phyloP scores from a whole-genome alignment of 257 asterid genomes.

The Avicennia marina region DNA sequence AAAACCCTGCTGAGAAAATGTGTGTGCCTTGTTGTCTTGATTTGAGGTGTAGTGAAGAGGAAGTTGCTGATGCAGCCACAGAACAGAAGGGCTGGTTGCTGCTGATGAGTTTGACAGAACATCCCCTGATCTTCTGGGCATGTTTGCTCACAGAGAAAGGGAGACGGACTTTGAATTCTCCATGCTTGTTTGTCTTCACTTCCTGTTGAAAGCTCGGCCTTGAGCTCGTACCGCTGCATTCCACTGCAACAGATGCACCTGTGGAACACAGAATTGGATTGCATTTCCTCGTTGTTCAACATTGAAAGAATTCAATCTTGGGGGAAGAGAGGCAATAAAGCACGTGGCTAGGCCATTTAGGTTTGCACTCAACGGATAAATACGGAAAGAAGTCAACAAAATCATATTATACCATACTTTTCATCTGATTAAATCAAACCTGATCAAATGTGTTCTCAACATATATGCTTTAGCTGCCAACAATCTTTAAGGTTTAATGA shows the following conservation, averaged over 20 bases:
- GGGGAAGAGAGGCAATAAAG: too few relatives aligned
- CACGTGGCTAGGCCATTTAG: too few relatives aligned
- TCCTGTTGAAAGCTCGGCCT: slow-evolving; percentile 33
- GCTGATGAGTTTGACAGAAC: slow-evolving; percentile 60
- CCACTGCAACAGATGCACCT: slow-evolving; percentile 85
- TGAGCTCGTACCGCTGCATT: slow-evolving; percentile 41
- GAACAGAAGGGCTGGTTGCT: slow-evolving; percentile 66
- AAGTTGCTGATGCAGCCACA: slow-evolving; percentile 53
- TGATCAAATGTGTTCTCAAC: too few relatives aligned
- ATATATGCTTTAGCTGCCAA: too few relatives aligned
- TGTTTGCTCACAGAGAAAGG: slow-evolving; percentile 66
- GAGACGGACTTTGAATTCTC: slow-evolving; percentile 64
- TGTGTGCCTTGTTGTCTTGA: slow-evolving; percentile 48
- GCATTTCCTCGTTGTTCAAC: neutral
- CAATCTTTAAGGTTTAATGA: too few relatives aligned
- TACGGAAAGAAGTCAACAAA: too few relatives aligned
- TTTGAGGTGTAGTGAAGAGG: slow-evolving; percentile 47
- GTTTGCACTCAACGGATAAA: too few relatives aligned
- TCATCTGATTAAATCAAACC: too few relatives aligned
- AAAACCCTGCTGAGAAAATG: slow-evolving; percentile 71
- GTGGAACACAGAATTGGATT: neutral
- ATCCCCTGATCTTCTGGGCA: slow-evolving; percentile 48
- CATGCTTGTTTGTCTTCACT: slow-evolving; percentile 63
- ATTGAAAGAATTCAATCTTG: too few relatives aligned
- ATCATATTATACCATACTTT: too few relatives aligned